Evolutionary conservation across 805 yeast genomes (phyloP), one percentile per base, ranked within the genome.

Genomic region (Candida palmyrensis): DNA sequence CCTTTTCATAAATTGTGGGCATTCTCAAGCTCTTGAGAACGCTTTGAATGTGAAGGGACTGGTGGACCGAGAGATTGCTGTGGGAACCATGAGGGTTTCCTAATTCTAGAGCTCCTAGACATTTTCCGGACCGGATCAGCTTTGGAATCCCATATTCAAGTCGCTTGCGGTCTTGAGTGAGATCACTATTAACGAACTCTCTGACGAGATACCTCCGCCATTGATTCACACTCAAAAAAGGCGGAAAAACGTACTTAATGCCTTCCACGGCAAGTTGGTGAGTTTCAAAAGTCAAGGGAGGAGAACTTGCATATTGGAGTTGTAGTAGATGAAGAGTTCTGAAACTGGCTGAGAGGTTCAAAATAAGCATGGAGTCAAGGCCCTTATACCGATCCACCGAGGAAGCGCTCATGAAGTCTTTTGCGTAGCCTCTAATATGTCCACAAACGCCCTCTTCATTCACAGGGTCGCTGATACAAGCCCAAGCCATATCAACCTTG

Each of bases 121-220:
- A n/a, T n/a, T n/a, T n/a, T n/a, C 37, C 37, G 9, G 33, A 8
- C 14, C 24, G 19, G 24, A 34, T 12, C 15, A 7, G 11, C 7
- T 25, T 26, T 15, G 37, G 37, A 10, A 34, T 34, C 9, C 29
- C 29, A 26, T 34, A 22, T n/a, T n/a, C n/a, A n/a, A n/a, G n/a
- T n/a, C n/a, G n/a, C n/a, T n/a, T n/a, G n/a, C n/a, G n/a, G n/a
- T n/a, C n/a, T n/a, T n/a, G n/a, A n/a, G n/a, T n/a, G n/a, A n/a
- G n/a, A n/a, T n/a, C n/a, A n/a, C n/a, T 32, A 6, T 25, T 20
- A 13, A 30, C n/a, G 18, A 30, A 40, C 14, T 33, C 32, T 19
- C 32, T 12, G 22, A 47, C 43, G 50, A 53, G 50, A 39, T 41
- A 50, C 30, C 40, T 33, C 23, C 60, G 40, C 59, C 59, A 55